Evolutionary conservation across 2,329 filamentous ascomycete species (phyloP).

Genomic region (Lomentospora prolificans): DNA sequence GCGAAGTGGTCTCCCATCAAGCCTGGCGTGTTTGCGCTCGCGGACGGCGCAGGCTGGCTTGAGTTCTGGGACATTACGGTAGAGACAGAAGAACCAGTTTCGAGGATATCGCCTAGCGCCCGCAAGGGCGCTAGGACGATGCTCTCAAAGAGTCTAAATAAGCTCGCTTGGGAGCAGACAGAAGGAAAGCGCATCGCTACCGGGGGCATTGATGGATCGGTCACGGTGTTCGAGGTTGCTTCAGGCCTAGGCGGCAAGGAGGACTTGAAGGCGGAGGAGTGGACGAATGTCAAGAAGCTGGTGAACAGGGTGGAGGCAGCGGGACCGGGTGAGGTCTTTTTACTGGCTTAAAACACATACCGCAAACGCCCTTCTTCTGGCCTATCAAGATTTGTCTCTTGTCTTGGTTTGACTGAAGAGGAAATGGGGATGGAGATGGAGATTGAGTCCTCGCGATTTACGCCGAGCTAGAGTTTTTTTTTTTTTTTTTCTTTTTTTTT

Average conservation of each 20-base stretch:
- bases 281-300: conserved; percentile 85
- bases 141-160: conserved; percentile 82
- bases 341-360: neutral
- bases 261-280: conserved; percentile 74
- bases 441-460: neutral
- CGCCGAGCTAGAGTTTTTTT: neutral
- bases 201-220: conserved; percentile 80
- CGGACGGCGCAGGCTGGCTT: conserved; percentile 83
- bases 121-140: conserved; percentile 56
- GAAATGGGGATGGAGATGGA: neutral
- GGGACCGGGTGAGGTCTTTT: conserved; percentile 37
- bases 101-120: conserved; percentile 63
- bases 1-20: conserved; percentile 91
- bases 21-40: conserved; percentile 87
- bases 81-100: conserved; percentile 85
- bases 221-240: conserved; percentile 90
- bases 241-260: conserved; percentile 76
- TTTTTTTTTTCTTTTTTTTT: neutral
- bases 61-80: conserved; percentile 94
- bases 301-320: conserved; percentile 63
- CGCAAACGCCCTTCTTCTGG: neutral
- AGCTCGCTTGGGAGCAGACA: conserved; percentile 83
- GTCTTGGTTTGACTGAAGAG: too few species aligned
- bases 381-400: too few species aligned
- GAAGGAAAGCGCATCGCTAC: conserved; percentile 83